Percentiles rank a stretch among this genome's conserved stretches.
phyloP scores from a whole-genome alignment of 164 flowering plant species.

The Vitis cinerea region DNA sequence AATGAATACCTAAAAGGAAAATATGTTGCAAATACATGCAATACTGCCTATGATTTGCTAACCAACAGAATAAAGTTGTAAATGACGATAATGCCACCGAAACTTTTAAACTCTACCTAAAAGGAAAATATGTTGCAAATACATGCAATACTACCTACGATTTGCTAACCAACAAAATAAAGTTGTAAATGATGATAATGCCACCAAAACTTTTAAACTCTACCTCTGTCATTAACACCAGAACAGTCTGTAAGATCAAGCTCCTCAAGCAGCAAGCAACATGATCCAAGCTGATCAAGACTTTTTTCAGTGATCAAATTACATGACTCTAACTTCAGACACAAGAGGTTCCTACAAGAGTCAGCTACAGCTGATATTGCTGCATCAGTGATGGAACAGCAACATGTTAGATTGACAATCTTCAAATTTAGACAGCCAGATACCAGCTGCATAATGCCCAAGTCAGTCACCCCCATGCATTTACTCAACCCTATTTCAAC shows the following conservation, averaged over 20 bases:
- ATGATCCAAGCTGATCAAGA: conserved; percentile 43
- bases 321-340: conserved; percentile 72
- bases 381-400: conserved; percentile 49
- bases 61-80: too few species aligned
- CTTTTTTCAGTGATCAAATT: conserved; percentile 46
- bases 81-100: too few species aligned
- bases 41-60: too few species aligned
- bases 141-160: background rate
- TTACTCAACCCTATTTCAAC: conserved; percentile 63
- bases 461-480: conserved; percentile 60
- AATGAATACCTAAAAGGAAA: too few species aligned
- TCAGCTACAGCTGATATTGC: conserved; percentile 52
- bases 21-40: too few species aligned
- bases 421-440: conserved; percentile 38
- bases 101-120: too few species aligned
- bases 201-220: background rate
- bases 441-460: conserved; percentile 50
- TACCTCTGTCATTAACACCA: conserved; percentile 57
- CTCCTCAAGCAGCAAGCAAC: conserved; percentile 46
- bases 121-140: too few species aligned
- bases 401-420: conserved; percentile 62
- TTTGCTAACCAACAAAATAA: too few species aligned
- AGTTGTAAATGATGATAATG: too few species aligned
- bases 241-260: conserved; percentile 75
- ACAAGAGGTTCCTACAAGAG: conserved; percentile 45